phyloP scores from a whole-genome alignment of 176 grass and related monocot genomes.

The Lolium perenne region DNA sequence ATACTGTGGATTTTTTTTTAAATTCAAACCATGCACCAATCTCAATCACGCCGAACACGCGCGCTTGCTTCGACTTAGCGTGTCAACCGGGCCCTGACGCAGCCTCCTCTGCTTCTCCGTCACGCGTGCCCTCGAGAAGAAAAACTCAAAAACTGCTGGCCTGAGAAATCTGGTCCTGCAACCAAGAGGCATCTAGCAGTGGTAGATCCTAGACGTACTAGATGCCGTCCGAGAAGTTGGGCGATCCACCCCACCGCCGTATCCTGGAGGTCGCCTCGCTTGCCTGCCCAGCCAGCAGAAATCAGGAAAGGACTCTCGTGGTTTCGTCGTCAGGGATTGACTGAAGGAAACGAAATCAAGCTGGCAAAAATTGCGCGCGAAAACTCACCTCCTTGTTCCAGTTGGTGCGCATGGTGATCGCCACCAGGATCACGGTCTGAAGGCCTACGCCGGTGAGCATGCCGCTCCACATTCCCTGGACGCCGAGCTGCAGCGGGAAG shows the following conservation, averaged over 20 bases:
- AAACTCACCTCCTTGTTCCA: conserved; percentile 67
- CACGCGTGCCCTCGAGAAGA: not conserved
- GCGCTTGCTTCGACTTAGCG: not conserved
- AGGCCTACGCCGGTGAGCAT: conserved; percentile 85
- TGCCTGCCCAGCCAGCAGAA: conserved; percentile 42
- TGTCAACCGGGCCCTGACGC: not conserved
- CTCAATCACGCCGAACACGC: not conserved
- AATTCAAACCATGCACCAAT: not conserved
- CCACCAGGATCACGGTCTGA: conserved; percentile 67
- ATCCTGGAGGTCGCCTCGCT: conserved; percentile 58
- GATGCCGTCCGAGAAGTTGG: not conserved
- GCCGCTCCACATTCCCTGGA: conserved; percentile 89
- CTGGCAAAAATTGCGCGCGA: not conserved
- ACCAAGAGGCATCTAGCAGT: not conserved
- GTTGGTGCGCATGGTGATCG: conserved; percentile 69
- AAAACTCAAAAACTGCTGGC: not conserved
- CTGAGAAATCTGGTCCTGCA: not conserved
- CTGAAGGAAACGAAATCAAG: not conserved
- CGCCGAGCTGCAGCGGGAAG: conserved; percentile 60
- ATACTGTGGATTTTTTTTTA: not conserved
- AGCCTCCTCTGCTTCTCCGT: not conserved
- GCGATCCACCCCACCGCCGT: conserved; percentile 66
- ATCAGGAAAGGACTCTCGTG: no score
- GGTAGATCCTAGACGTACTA: not conserved
- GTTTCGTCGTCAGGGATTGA: no score